Evolutionary conservation across 768 basidiomycete species (phyloP).

Genomic region (Suillus occidentalis): DNA sequence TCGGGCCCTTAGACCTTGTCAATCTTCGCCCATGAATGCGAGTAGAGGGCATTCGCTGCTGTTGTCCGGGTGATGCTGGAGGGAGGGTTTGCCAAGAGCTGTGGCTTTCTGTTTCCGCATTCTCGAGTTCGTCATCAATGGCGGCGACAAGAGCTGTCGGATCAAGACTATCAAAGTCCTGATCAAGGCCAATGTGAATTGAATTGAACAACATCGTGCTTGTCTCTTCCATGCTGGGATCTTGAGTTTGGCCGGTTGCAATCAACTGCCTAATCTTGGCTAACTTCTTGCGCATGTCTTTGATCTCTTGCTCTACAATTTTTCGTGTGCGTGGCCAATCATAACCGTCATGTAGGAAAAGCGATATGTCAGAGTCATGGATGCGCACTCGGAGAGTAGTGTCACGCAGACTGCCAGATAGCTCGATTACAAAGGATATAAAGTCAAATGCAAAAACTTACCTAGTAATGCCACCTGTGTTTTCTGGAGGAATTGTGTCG

Average conservation of each 20-base stretch:
- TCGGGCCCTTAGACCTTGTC: conserved; percentile 71
- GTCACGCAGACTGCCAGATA: conserved; percentile 39
- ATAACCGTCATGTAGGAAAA: conserved; percentile 90
- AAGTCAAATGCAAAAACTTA: conserved; percentile 31
- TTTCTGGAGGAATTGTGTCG: conserved; percentile 59
- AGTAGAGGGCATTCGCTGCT: conserved; percentile 30
- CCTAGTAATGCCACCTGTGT: conserved; percentile 45
- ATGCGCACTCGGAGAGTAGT: conserved; percentile 55
- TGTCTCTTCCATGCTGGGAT: conserved; percentile 69
- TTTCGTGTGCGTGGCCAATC: conserved; percentile 89
- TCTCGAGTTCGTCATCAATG: conserved; percentile 89
- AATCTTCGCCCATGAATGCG: conserved; percentile 60
- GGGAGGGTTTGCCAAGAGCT: conserved; percentile 92
- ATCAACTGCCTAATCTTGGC: conserved; percentile 91
- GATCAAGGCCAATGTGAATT: conserved; percentile 87
- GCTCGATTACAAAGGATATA: conserved; percentile 7
- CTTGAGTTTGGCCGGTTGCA: conserved; percentile 84
- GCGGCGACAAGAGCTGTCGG: conserved; percentile 80
- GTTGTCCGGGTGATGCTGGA: conserved; percentile 46
- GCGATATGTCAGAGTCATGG: conserved; percentile 57
- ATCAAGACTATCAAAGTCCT: conserved; percentile 73
- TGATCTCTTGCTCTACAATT: conserved; percentile 84
- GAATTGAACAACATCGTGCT: conserved; percentile 89
- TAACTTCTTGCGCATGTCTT: conserved; percentile 81
- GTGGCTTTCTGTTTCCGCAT: conserved; percentile 52